These are phyloP conservation scores for Phytophthora cactorum DNA, from an alignment of 352 stramenopile species.

Conservation along the genomic window DNA sequence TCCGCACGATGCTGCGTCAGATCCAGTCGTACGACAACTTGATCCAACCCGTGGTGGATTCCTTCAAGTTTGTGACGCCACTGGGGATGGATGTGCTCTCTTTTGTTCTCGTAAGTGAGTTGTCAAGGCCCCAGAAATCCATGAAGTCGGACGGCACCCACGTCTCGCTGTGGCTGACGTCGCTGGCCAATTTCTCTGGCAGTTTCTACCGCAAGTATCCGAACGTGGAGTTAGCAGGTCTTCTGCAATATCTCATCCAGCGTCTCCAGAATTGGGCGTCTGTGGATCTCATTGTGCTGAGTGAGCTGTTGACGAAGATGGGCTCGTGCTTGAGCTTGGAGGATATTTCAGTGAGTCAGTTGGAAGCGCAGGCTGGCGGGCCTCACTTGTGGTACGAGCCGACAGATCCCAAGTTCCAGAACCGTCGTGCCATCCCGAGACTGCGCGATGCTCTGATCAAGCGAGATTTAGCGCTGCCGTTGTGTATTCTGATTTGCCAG, in stretches of 20 bases:
- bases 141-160: slow-evolving; percentile 92
- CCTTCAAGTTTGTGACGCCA: slow-evolving; percentile 94
- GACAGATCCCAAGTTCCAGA: slow-evolving; percentile 82
- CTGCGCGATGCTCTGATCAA: slow-evolving; percentile 88
- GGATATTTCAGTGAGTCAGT: slow-evolving; percentile 83
- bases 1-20: slow-evolving; percentile 94
- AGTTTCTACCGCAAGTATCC: slow-evolving; percentile 95
- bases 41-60: slow-evolving; percentile 96
- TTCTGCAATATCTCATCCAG: slow-evolving; percentile 93
- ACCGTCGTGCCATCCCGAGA: slow-evolving; percentile 79
- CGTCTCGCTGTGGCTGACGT: slow-evolving; percentile 94
- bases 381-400: slow-evolving; percentile 83
- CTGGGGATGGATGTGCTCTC: slow-evolving; percentile 95
- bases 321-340: slow-evolving; percentile 86
- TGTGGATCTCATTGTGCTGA: slow-evolving; percentile 88
- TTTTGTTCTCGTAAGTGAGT: slow-evolving; percentile 92
- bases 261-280: slow-evolving; percentile 87
- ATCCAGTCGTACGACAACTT: slow-evolving; percentile 98
- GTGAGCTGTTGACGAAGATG: slow-evolving; percentile 90
- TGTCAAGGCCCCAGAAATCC: slow-evolving; percentile 84
- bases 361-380: slow-evolving; percentile 84
- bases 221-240: slow-evolving; percentile 90
- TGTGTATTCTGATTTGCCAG: slow-evolving; percentile 86
- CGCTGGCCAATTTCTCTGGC: slow-evolving; percentile 93
- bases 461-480: slow-evolving; percentile 70